Base-by-base conservation (phyloP, 2,329 filamentous ascomycete genomes). In the Clonostachys rosea region DNA sequence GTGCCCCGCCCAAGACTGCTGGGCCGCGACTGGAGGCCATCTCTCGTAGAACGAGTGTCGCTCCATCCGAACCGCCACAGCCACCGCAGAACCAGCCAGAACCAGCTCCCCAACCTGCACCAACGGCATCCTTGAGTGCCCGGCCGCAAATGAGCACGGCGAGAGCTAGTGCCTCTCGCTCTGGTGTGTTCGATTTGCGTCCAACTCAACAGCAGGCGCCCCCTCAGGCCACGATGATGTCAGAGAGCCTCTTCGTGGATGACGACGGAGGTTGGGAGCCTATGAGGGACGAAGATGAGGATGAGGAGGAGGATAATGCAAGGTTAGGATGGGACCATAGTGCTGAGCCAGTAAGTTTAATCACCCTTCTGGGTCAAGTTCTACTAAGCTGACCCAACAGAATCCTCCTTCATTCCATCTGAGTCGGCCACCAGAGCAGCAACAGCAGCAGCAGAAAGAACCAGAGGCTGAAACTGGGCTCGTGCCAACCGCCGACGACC, bases 291-390 rank as follows among this genome's bases (percentile, higher is more conserved):
- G 73, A 75, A 5, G 83, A 79, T 18, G 81, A 84, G 33, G 77
- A 84, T 12, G 79, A 81, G 7, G 83, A 84, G 33, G 79, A 83
- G 46, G 78, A 83, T 8, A 47, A 52, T 52, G 81, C 83, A 44
- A 82, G 83, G 55, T 68, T 91, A 41, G 84, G 83, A 36, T 92
- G 88, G 88, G 86, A 91, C 63, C 76, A 83, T 45, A 86, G 79
- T 58, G 79, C 76, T 36, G 76, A 85, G 43, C 73, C 76, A 52
- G 83, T 86, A 65, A 71, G 75, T 64, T 45, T 42, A 39, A 47
- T 47, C 34, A 34, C 47, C 36, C 9, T 1, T 14, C 11, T 11
- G 12, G 16, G 20, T 10, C 30, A 13, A 7, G 6, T 43, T 12
- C 39, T 17, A 4, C 17, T 12, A 47, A 46, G 46, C 59, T 70